Percentiles rank a stretch among this genome's conserved stretches.
Conservation (phyloP, 2,329 filamentous ascomycete genomes). For the Epichloe brachyelytri region DNA sequence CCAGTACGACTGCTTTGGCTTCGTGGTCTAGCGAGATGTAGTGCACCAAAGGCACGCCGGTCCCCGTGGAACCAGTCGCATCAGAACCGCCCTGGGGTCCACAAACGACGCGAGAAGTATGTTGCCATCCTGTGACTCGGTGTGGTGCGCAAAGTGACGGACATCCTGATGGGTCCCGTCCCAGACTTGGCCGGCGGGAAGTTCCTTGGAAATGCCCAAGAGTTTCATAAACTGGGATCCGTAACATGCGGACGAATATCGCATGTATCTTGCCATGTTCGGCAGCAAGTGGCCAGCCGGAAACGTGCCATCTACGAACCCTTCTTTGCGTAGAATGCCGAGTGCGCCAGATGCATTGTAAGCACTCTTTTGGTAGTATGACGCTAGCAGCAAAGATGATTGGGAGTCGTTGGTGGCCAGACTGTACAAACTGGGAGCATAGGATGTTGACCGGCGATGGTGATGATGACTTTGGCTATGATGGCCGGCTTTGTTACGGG, state of each 20-base stretch:
- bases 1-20: slow-evolving; percentile 59
- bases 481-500: slow-evolving; percentile 7
- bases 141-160: slow-evolving; percentile 50
- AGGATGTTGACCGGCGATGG: slow-evolving; percentile 15
- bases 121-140: slow-evolving; percentile 41
- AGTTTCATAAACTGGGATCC: slow-evolving; percentile 50
- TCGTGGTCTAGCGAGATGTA: slow-evolving; percentile 61
- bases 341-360: slow-evolving; percentile 37
- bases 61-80: slow-evolving; percentile 48
- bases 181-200: slow-evolving; percentile 27
- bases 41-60: slow-evolving; percentile 58
- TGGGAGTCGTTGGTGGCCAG: slow-evolving; percentile 43
- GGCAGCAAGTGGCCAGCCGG: slow-evolving; percentile 45
- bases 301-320: slow-evolving; percentile 44
- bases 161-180: slow-evolving; percentile 46
- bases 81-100: slow-evolving; percentile 55
- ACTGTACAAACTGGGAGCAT: slow-evolving; percentile 47
- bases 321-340: slow-evolving; percentile 35
- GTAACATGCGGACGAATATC: slow-evolving; percentile 54
- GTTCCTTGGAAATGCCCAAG: slow-evolving; percentile 44
- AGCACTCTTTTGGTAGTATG: slow-evolving; percentile 33
- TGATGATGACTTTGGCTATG: background rate
- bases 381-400: slow-evolving; percentile 37
- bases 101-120: slow-evolving; percentile 59
- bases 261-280: slow-evolving; percentile 52